phyloP scores from a whole-genome alignment of 345 rosid species.

The Aquilaria malaccensis region DNA sequence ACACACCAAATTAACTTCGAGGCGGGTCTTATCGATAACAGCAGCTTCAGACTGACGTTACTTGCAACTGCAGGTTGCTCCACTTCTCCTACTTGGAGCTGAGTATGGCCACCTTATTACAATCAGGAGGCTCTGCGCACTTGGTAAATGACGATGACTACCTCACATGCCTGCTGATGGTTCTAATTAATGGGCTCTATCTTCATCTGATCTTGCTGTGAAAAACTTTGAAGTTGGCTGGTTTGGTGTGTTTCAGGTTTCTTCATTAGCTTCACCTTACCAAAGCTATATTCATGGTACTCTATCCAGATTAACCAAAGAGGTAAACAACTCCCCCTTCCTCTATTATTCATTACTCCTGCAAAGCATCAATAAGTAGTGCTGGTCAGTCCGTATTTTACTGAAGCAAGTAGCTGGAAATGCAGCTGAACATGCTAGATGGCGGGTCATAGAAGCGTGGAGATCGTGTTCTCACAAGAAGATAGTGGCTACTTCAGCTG shows the following conservation, averaged over 20 bases:
- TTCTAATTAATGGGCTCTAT: neutral
- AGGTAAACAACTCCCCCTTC: conserved; percentile 27
- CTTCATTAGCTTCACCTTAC: conserved; percentile 66
- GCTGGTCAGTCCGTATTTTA: neutral
- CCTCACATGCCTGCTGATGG: neutral
- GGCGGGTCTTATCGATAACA: too few relatives aligned
- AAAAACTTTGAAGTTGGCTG: conserved; percentile 1
- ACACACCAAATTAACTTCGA: too few relatives aligned
- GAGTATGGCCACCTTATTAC: conserved; percentile 82
- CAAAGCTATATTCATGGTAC: conserved; percentile 61
- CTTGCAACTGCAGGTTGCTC: conserved; percentile 54
- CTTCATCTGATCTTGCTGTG: conserved; percentile 4
- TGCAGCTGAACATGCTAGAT: conserved; percentile 48
- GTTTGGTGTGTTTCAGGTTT: conserved; percentile 49
- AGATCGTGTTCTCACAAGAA: conserved; percentile 81
- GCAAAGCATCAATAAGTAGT: conserved; percentile 1
- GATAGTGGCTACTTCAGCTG: conserved; percentile 66
- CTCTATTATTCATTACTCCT: too few relatives aligned
- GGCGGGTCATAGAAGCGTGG: conserved; percentile 54
- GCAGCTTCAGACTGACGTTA: neutral
- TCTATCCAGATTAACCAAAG: conserved; percentile 46
- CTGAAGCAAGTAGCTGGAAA: conserved; percentile 9
- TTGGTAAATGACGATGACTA: conserved; percentile 45
- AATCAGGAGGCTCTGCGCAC: conserved; percentile 61
- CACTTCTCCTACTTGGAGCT: conserved; percentile 79